Conservation (phyloP, 176 grass and related monocot genomes). For the Luzula sylvatica region DNA sequence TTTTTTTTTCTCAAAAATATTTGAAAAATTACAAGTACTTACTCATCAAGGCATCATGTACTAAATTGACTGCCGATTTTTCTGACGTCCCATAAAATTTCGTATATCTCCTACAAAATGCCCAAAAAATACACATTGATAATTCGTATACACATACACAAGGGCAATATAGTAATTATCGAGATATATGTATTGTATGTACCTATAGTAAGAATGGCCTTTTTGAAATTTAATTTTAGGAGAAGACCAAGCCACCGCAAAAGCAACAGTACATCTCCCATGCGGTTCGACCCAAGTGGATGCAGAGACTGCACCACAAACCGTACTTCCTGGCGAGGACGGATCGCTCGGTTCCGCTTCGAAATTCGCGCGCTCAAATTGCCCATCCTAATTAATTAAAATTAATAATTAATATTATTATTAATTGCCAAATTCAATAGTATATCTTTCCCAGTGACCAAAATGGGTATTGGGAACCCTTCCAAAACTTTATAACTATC, state of each 20-base stretch:
- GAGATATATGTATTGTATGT: constrained; percentile 18
- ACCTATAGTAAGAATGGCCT: constrained; percentile 74
- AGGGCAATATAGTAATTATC: not conserved
- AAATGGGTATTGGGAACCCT: too few species aligned
- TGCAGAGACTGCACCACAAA: constrained; percentile 89
- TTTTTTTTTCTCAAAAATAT: not conserved
- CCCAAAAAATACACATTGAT: constrained; percentile 11
- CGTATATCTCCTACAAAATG: constrained; percentile 80
- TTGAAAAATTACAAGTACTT: constrained; percentile 36
- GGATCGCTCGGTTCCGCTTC: constrained; percentile 46
- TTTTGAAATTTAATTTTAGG: constrained; percentile 92
- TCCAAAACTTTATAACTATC: too few species aligned
- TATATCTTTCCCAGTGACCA: too few species aligned
- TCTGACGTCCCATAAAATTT: constrained; percentile 92
- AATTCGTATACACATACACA: not conserved
- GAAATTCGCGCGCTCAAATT: constrained; percentile 79
- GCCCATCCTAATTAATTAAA: constrained; percentile 42
- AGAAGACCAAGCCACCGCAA: constrained; percentile 79
- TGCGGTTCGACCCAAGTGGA: constrained; percentile 93
- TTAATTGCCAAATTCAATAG: too few species aligned
- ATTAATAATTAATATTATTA: too few species aligned
- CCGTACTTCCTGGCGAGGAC: constrained; percentile 53
- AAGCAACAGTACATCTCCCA: constrained; percentile 75
- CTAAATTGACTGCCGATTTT: constrained; percentile 82
- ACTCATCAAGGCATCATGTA: constrained; percentile 87